Evolutionary conservation across 768 basidiomycete genomes (phyloP), one percentile per base, ranked within the genome.

Genomic region (Gymnopilus dilepis): DNA sequence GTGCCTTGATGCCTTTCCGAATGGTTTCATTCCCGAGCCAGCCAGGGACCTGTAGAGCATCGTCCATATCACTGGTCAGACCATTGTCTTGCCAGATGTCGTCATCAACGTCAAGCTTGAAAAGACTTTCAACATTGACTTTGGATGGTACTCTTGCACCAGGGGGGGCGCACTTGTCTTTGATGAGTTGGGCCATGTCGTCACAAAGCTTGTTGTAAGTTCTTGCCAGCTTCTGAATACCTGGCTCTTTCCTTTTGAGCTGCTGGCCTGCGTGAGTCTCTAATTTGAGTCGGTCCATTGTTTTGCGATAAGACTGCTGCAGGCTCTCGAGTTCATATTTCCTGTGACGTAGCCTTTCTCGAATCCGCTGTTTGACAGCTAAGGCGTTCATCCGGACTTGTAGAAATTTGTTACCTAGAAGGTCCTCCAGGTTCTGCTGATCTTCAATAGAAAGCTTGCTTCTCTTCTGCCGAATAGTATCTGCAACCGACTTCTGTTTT

Each of bases 31-130:
- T 65, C 3, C 66, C 64, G 0, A 76, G 65, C 77, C 79, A 79
- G 9, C 22, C 28, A 0, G 67, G 67, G 8, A 62, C 48, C 26
- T 19, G 42, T 34, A 5, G 12, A 21, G 19, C 6, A 22, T 56
- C 41, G 43, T 37, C 19, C 31, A 71, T 67, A 22, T 73, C 69
- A 31, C 61, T 65, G n/a, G 31, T 51, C 8, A 77, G 64, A 3
- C 73, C 73, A 40, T 67, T 24, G 56, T 76, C 72, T 56, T 75
- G 68, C 74, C 77, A 78, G 15, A 77, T 75, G 15, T 65, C 61
- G 59, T 76, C 74, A 66, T 77, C 75, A 19, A 78, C 73, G 65
- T 77, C 75, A 0, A 78, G 65, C 1, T 58, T 55, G 41, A 70
- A 78, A 3, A 78, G 42, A 1, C 65, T 61, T n/a, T 68, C 56